Percentiles rank a stretch among this genome's conserved stretches.
phyloP scores from a whole-genome alignment of 73 alveolate species.

The Effrenium voratum region DNA sequence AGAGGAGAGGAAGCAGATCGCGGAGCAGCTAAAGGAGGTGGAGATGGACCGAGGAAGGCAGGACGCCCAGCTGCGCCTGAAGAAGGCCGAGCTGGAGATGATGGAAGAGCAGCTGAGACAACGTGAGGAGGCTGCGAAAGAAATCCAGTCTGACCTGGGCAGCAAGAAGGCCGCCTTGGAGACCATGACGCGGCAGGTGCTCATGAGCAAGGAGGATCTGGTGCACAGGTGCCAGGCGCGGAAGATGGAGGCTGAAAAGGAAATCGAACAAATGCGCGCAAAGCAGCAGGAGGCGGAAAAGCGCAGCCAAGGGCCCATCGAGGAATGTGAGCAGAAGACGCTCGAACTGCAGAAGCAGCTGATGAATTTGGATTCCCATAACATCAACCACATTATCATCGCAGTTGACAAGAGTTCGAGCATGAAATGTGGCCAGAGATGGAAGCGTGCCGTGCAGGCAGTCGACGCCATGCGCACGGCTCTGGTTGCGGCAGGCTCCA shows the following conservation, averaged over 20 bases:
- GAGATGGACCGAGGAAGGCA: too few relatives aligned
- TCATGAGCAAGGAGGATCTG: not conserved
- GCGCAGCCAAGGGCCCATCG: not conserved
- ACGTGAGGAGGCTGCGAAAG: too few relatives aligned
- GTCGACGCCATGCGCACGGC: not conserved
- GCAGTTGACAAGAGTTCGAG: not conserved
- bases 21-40: too few relatives aligned
- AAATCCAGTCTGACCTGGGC: too few relatives aligned
- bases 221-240: not conserved
- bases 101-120: too few relatives aligned
- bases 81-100: too few relatives aligned
- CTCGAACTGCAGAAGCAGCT: not conserved
- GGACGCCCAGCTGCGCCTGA: too few relatives aligned
- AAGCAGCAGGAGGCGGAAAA: not conserved
- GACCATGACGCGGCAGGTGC: too few relatives aligned
- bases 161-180: too few relatives aligned
- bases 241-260: not conserved
- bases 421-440: not conserved
- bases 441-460: not conserved
- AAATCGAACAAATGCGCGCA: not conserved
- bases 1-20: too few relatives aligned
- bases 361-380: not conserved
- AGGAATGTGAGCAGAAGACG: not conserved
- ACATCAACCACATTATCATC: not conserved
- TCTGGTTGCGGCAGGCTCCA: not conserved